Percentiles rank a stretch among this genome's conserved stretches.
Conservation (phyloP, 305 asterid species). For the Fraxinus nigra region DNA sequence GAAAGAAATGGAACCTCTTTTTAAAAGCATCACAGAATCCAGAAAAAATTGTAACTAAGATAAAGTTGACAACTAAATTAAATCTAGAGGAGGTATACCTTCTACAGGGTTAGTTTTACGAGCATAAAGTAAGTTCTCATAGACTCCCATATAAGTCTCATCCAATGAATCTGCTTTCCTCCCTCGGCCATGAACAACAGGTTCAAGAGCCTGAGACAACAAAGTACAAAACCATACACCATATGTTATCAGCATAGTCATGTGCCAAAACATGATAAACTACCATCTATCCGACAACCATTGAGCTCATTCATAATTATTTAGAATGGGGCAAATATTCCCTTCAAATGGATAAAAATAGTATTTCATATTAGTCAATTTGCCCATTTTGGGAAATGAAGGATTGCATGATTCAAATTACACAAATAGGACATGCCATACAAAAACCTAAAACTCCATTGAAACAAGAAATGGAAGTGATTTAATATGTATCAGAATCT, state of each 20-base stretch:
- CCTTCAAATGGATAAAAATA: not conserved
- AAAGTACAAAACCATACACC: conserved; percentile 15
- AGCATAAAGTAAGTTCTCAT: conserved; percentile 79
- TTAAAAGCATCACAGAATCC: not conserved
- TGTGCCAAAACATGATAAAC: conserved; percentile 10
- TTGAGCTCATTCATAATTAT: not conserved
- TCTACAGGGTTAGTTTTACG: conserved; percentile 83
- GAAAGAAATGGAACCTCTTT: not conserved
- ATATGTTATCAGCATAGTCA: conserved; percentile 4
- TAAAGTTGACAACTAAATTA: not conserved
- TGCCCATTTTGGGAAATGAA: not conserved
- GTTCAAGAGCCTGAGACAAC: conserved; percentile 66
- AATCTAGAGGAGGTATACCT: conserved; percentile 42
- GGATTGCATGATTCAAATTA: not conserved
- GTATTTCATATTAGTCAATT: not conserved
- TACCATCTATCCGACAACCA: not conserved
- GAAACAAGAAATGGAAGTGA: not conserved
- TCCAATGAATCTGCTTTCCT: conserved; percentile 79
- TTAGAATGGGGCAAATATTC: not conserved
- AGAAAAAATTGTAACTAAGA: conserved; percentile 5
- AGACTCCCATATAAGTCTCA: conserved; percentile 84
- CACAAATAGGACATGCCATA: not conserved
- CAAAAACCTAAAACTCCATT: not conserved
- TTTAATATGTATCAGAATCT: not conserved
- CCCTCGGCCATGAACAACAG: conserved; percentile 87